A percentile compares a stretch with the other conserved stretches of the same genome.
Conservation (phyloP, 768 basidiomycete genomes). For the Tricholoma saponaceum region DNA sequence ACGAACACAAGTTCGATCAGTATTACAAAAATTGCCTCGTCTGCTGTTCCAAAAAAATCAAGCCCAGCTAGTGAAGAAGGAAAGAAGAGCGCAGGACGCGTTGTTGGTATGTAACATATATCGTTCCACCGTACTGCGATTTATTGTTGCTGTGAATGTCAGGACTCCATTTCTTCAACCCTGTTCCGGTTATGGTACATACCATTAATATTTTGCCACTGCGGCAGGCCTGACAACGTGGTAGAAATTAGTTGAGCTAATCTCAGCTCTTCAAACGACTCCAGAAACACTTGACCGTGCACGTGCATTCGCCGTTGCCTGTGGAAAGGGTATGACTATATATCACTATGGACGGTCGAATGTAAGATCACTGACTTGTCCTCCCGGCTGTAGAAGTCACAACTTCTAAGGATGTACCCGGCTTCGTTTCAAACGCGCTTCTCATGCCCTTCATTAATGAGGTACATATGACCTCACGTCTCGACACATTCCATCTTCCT, state of each 20-base stretch:
- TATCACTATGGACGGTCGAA: not conserved
- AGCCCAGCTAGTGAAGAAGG: conserved; percentile 61
- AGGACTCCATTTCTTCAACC: conserved; percentile 96
- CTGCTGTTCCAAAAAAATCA: conserved; percentile 59
- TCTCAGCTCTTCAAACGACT: conserved; percentile 89
- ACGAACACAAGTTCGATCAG: conserved; percentile 94
- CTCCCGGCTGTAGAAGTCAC: conserved; percentile 67
- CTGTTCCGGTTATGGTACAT: conserved; percentile 91
- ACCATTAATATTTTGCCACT: not conserved
- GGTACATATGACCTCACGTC: conserved; percentile 30
- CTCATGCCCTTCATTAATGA: conserved; percentile 99
- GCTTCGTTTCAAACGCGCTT: conserved; percentile 92
- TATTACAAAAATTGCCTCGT: conserved; percentile 88
- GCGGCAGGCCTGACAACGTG: not conserved
- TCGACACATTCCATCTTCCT: not conserved
- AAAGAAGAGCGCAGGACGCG: conserved; percentile 61
- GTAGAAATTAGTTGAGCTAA: conserved; percentile 92
- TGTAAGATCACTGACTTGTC: not conserved
- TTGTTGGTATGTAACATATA: conserved; percentile 58
- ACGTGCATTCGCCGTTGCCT: conserved; percentile 77
- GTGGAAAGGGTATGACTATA: conserved; percentile 72
- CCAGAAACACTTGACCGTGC: conserved; percentile 71
- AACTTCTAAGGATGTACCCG: conserved; percentile 87
- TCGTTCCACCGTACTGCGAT: not conserved
- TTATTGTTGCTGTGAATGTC: not conserved